Percentiles rank a stretch among this genome's conserved stretches.
phyloP scores from a whole-genome alignment of 441 rosid species.

The Breynia disticha region DNA sequence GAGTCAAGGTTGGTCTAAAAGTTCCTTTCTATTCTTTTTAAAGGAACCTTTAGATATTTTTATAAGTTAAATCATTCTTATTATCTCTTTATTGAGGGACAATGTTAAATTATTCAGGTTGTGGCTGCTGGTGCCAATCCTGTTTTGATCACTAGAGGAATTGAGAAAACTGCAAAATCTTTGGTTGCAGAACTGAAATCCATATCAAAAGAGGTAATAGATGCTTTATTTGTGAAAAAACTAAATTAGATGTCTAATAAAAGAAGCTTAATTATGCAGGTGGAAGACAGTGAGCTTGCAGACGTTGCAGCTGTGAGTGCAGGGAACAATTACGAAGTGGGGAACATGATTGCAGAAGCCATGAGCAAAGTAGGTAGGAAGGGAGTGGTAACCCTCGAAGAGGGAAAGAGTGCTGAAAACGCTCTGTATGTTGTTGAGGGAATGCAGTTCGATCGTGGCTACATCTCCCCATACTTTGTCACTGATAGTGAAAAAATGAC shows the following conservation, averaged over 20 bases:
- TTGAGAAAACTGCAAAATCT: constrained; percentile 59
- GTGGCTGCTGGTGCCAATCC: constrained; percentile 77
- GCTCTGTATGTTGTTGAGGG: constrained; percentile 65
- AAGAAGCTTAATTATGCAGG: constrained; percentile 31
- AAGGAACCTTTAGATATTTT: too few species aligned
- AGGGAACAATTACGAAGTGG: constrained; percentile 61
- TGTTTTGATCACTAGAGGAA: constrained; percentile 68
- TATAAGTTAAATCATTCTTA: too few species aligned
- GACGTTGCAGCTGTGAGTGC: constrained; percentile 91
- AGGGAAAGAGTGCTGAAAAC: constrained; percentile 47
- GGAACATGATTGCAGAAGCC: constrained; percentile 70
- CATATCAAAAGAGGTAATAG: constrained; percentile 72
- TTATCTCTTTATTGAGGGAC: too few species aligned
- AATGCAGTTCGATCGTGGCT: constrained; percentile 87
- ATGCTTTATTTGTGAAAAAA: too few species aligned
- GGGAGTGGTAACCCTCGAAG: constrained; percentile 70
- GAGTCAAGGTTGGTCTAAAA: constrained; percentile 44
- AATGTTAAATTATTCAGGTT: too few species aligned
- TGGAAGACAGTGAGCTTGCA: constrained; percentile 66
- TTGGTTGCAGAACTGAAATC: constrained; percentile 73
- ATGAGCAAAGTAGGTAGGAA: constrained; percentile 53
- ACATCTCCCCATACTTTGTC: constrained; percentile 76
- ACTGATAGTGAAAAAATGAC: constrained; percentile 55
- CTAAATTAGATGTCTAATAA: too few species aligned
- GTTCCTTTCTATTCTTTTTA: neutral